Conservation (phyloP, 768 basidiomycete species). For the Kwoniella sp. region DNA sequence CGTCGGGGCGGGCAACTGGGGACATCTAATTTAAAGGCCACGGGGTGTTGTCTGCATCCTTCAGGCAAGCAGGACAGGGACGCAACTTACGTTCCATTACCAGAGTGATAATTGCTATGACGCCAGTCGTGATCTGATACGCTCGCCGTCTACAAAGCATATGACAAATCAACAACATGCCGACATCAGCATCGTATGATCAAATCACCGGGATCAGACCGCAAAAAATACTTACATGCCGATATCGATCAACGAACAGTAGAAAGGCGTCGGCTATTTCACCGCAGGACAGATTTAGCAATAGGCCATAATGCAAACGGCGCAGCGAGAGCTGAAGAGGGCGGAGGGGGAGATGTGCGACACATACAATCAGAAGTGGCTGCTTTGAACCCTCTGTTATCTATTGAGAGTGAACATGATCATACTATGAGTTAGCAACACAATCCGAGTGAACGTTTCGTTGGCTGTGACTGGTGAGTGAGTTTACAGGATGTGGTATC, state of each 20-base stretch:
- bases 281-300: too few relatives aligned
- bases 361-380: constrained; percentile 12
- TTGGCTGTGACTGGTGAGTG: too few relatives aligned
- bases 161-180: not conserved
- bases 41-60: too few relatives aligned
- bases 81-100: constrained; percentile 19
- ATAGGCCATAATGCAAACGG: too few relatives aligned
- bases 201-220: not conserved
- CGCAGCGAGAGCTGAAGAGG: too few relatives aligned
- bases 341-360: not conserved
- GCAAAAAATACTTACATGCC: constrained; percentile 6
- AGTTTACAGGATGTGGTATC: too few relatives aligned
- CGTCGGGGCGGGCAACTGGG: too few relatives aligned
- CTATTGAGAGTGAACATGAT: too few relatives aligned
- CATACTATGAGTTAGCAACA: too few relatives aligned
- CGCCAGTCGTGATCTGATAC: constrained; percentile 17
- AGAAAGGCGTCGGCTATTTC: constrained; percentile 20
- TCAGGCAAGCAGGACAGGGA: too few relatives aligned
- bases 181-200: not conserved
- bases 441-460: too few relatives aligned
- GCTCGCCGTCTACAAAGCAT: constrained; percentile 1
- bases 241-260: constrained; percentile 17
- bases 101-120: constrained; percentile 11
- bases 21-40: too few relatives aligned
- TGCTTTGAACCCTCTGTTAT: not conserved